These are phyloP conservation scores for Alternaria alternata DNA, from an alignment of 2,329 filamentous ascomycete species.

Conservation along the genomic window DNA sequence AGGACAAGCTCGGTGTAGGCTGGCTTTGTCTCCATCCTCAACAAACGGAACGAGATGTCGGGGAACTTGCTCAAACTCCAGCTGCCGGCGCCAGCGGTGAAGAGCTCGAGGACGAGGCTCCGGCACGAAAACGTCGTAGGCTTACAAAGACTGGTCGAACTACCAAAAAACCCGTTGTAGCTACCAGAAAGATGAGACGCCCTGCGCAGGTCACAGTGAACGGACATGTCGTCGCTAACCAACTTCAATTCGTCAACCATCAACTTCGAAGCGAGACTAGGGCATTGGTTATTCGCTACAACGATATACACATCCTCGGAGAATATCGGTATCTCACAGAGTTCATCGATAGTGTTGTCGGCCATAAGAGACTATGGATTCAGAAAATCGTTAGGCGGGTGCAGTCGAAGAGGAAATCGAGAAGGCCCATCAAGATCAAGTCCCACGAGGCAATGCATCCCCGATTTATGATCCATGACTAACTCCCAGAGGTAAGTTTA, in stretches of 20 bases:
- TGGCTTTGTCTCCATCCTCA: neutral
- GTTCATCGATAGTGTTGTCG: neutral
- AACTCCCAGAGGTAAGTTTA: neutral
- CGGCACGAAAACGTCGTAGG: neutral
- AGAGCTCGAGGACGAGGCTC: neutral
- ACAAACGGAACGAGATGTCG: neutral
- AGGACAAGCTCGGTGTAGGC: neutral
- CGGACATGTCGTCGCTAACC: slow-evolving; percentile 3
- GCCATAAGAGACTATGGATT: neutral
- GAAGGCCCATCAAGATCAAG: neutral
- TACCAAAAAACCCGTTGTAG: neutral
- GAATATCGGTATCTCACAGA: neutral
- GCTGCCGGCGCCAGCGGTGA: neutral
- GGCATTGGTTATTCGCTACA: neutral
- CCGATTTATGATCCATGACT: neutral
- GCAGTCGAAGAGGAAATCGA: too few species aligned
- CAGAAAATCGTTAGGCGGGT: neutral
- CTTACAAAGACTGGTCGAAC: neutral
- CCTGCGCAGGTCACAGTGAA: neutral
- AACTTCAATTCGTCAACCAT: slow-evolving; percentile 11
- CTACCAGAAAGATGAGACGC: neutral
- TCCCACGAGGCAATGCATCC: neutral
- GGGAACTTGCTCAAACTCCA: neutral
- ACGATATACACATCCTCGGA: neutral
- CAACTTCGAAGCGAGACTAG: slow-evolving; percentile 12